These are phyloP conservation scores for Brassica hybrid DNA, from an alignment of 441 rosid genomes.

Conservation along the genomic window DNA sequence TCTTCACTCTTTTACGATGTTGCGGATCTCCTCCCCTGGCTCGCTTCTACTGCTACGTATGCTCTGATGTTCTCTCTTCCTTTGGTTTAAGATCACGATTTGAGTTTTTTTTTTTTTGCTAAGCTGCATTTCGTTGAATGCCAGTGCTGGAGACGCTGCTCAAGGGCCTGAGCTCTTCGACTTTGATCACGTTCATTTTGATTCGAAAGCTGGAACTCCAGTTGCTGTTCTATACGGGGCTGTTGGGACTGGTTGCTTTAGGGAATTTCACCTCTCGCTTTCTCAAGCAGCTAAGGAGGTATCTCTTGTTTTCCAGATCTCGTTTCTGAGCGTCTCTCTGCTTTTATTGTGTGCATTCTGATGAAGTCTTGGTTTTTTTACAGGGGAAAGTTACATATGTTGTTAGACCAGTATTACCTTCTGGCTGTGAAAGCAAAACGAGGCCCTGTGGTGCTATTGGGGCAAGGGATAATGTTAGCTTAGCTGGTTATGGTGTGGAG, in stretches of 20 bases:
- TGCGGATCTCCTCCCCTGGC: slow-evolving; percentile 73
- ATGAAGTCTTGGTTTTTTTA: slow-evolving; percentile 38
- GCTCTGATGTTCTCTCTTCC: slow-evolving; percentile 33
- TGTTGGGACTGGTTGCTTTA: slow-evolving; percentile 89
- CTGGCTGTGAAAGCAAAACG: slow-evolving; percentile 78
- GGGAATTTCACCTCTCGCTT: slow-evolving; percentile 73
- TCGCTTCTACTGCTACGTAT: slow-evolving; percentile 64
- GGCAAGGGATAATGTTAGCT: slow-evolving; percentile 69
- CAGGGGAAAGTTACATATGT: slow-evolving; percentile 92
- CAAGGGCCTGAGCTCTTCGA: slow-evolving; percentile 93
- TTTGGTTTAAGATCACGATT: neutral
- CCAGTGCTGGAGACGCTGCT: slow-evolving; percentile 68
- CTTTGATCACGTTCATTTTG: slow-evolving; percentile 86
- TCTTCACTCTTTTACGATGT: slow-evolving; percentile 77
- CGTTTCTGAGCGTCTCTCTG: slow-evolving; percentile 6
- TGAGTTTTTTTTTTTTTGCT: neutral
- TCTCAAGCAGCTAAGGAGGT: slow-evolving; percentile 85
- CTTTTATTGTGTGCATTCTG: slow-evolving; percentile 26
- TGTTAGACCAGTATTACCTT: slow-evolving; percentile 93
- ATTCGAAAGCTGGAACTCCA: slow-evolving; percentile 67
- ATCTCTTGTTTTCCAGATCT: neutral
- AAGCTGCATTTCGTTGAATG: slow-evolving; percentile 30
- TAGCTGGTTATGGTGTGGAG: slow-evolving; percentile 99
- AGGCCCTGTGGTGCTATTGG: slow-evolving; percentile 90
- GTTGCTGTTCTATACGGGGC: slow-evolving; percentile 93